These are phyloP conservation scores for Ceratocystis cacaofunesta DNA, from an alignment of 2,329 filamentous ascomycete genomes.

Conservation along the genomic window DNA sequence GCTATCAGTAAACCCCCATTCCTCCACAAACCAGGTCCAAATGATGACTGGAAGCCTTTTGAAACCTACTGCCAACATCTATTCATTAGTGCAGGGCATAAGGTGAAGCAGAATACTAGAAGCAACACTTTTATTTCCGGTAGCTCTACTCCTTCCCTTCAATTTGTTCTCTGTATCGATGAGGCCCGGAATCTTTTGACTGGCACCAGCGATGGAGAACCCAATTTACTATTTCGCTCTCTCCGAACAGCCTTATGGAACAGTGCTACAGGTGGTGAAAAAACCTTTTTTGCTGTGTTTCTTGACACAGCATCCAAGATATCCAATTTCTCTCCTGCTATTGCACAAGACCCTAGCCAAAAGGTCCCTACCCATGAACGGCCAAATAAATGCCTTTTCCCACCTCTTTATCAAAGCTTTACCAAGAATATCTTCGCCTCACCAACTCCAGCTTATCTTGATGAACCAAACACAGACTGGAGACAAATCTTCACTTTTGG, in stretches of 20 bases:
- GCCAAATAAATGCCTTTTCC: background rate
- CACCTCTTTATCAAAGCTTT: background rate
- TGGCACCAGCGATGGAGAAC: background rate
- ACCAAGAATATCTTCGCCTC: background rate
- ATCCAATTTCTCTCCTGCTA: background rate
- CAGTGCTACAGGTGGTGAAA: background rate
- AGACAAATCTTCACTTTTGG: background rate
- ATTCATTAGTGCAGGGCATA: background rate
- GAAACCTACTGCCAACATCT: background rate
- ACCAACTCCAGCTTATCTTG: background rate
- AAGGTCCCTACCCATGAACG: background rate
- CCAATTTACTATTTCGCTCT: background rate
- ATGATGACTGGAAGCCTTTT: background rate
- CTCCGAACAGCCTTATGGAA: background rate
- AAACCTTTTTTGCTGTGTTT: background rate
- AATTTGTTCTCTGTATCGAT: background rate
- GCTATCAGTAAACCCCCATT: too few relatives aligned
- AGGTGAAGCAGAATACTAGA: too few relatives aligned
- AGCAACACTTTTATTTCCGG: too few relatives aligned
- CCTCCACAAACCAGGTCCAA: too few relatives aligned
- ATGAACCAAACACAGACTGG: background rate
- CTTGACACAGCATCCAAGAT: background rate
- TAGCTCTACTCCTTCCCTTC: background rate
- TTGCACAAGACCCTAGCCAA: background rate
- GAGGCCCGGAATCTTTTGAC: background rate